Percentiles rank a stretch among this genome's conserved stretches.
Evolutionary conservation across 2,329 filamentous ascomycete species (phyloP).

Genomic region (Lojkania enalia): DNA sequence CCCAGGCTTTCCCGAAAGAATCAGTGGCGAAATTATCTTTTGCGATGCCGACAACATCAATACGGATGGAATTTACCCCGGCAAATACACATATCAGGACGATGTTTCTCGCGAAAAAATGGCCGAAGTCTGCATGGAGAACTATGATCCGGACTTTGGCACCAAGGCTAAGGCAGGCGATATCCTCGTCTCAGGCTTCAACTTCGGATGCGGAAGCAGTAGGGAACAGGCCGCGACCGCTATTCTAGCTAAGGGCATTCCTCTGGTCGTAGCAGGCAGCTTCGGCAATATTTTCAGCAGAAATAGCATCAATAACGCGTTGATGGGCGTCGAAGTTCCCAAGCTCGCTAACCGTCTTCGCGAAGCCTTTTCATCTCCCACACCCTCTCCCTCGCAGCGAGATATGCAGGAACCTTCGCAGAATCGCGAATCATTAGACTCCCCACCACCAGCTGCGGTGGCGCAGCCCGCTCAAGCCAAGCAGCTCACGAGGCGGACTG

Average conservation of each 20-base stretch:
- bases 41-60: slow-evolving; percentile 85
- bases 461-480: slow-evolving; percentile 53
- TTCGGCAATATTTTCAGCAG: slow-evolving; percentile 83
- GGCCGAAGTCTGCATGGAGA: slow-evolving; percentile 90
- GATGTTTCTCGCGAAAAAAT: slow-evolving; percentile 75
- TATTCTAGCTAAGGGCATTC: slow-evolving; percentile 78
- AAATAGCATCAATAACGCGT: slow-evolving; percentile 78
- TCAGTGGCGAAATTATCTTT: slow-evolving; percentile 86
- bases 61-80: slow-evolving; percentile 91
- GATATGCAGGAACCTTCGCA: slow-evolving; percentile 56
- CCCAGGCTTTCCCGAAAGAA: slow-evolving; percentile 81
- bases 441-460: slow-evolving; percentile 44
- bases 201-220: slow-evolving; percentile 82
- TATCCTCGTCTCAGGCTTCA: slow-evolving; percentile 83
- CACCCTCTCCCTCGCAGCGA: slow-evolving; percentile 34
- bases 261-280: slow-evolving; percentile 76
- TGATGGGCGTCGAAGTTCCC: slow-evolving; percentile 73
- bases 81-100: slow-evolving; percentile 92
- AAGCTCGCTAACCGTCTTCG: slow-evolving; percentile 67
- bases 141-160: slow-evolving; percentile 79
- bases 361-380: slow-evolving; percentile 55
- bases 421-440: slow-evolving; percentile 57
- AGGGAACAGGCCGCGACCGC: slow-evolving; percentile 89
- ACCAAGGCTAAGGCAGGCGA: slow-evolving; percentile 68
- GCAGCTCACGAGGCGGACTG: slow-evolving; percentile 70